Percentiles rank a stretch among this genome's conserved stretches.
These are phyloP conservation scores for Boletus rufocinnamomeus DNA, from an alignment of 768 basidiomycete species.

Conservation along the genomic window DNA sequence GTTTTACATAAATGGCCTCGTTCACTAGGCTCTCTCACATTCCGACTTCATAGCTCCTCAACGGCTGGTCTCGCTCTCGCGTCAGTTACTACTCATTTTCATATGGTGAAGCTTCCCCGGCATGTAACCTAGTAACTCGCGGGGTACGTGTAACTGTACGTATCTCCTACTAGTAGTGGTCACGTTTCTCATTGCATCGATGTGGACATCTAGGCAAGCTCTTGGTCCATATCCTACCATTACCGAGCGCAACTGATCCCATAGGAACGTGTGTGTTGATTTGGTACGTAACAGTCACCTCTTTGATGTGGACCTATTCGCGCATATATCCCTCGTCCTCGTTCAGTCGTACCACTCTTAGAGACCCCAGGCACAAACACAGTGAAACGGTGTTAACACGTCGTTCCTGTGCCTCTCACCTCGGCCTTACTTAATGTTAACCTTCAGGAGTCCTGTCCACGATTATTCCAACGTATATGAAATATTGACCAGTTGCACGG, in stretches of 20 bases:
- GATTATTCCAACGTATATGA: neutral
- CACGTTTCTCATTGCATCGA: neutral
- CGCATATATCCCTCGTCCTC: neutral
- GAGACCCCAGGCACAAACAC: neutral
- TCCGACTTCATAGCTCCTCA: neutral
- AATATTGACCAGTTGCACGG: no score
- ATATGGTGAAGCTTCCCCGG: no score
- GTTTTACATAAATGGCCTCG: no score
- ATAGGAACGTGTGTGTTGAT: neutral
- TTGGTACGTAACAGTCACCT: neutral
- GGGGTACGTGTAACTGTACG: neutral
- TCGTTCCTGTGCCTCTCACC: neutral
- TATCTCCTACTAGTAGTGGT: neutral
- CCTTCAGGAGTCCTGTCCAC: neutral
- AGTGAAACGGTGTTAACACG: no score
- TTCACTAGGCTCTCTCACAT: no score
- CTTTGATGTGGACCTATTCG: neutral
- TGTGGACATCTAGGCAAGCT: neutral
- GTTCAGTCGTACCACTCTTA: neutral
- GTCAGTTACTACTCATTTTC: no score
- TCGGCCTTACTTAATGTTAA: neutral
- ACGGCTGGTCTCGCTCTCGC: no score
- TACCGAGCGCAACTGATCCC: neutral
- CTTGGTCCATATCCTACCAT: neutral
- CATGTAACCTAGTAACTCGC: neutral